Evolutionary conservation across 1,139 yeast genomes (phyloP).

Genomic region (Torulaspora pretoriensis): DNA sequence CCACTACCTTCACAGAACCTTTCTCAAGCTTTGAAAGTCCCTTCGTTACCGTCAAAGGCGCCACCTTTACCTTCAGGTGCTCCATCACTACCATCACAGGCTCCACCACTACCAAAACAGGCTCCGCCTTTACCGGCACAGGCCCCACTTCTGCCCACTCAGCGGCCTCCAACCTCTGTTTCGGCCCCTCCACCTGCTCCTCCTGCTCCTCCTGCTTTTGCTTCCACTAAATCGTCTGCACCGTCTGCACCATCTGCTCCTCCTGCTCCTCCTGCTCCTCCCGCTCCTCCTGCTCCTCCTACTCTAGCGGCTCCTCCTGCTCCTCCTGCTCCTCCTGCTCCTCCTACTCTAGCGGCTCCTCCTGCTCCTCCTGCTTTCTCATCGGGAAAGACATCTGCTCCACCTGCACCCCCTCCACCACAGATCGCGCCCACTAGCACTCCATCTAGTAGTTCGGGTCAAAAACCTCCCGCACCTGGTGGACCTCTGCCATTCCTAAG

Average conservation of each 20-base stretch:
- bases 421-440: slow-evolving; percentile 23
- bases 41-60: slow-evolving; percentile 25
- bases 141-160: slow-evolving; percentile 22
- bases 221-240: too few species aligned
- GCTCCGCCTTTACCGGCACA: slow-evolving; percentile 21
- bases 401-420: slow-evolving; percentile 24
- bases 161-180: slow-evolving; percentile 21
- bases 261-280: too few species aligned
- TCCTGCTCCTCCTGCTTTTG: slow-evolving; percentile 30
- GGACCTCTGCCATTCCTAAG: slow-evolving; percentile 46
- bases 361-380: slow-evolving; percentile 22
- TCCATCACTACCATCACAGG: slow-evolving; percentile 18
- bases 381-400: slow-evolving; percentile 8
- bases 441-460: slow-evolving; percentile 20
- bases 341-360: slow-evolving; percentile 20
- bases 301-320: slow-evolving; percentile 22
- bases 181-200: slow-evolving; percentile 22
- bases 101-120: slow-evolving; percentile 30
- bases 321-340: slow-evolving; percentile 31
- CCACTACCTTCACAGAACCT: slow-evolving; percentile 25
- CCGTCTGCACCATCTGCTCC: too few species aligned
- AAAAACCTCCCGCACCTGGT: slow-evolving; percentile 32
- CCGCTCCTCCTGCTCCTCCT: slow-evolving; percentile 30
- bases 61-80: slow-evolving; percentile 22
- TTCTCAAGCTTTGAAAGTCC: slow-evolving; percentile 10